These are phyloP conservation scores for Leishmania mexicana DNA, from an alignment of 208 protist species.

Conservation along the genomic window DNA sequence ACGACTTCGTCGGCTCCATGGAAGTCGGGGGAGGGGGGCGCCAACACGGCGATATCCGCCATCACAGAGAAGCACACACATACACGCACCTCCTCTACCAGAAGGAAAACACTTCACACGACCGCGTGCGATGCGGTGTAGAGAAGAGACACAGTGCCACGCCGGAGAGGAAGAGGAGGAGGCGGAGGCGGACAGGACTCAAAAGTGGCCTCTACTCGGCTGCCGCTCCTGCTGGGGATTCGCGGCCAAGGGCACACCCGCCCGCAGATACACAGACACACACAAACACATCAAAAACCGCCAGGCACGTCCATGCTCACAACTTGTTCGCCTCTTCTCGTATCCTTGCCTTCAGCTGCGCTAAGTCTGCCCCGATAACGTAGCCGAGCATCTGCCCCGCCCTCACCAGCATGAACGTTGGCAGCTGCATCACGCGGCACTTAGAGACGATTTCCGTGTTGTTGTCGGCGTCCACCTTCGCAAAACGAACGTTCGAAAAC, in stretches of 20 bases:
- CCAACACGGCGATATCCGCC: too few relatives aligned
- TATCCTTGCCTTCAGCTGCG: constrained; percentile 65
- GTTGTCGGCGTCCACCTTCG: constrained; percentile 79
- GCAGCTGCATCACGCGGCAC: constrained; percentile 76
- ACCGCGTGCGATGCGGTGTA: too few relatives aligned
- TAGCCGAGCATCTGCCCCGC: constrained; percentile 60
- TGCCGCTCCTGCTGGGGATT: neutral
- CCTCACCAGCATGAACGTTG: constrained; percentile 78
- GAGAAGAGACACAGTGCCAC: neutral
- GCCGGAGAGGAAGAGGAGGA: neutral
- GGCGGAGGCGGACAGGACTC: neutral
- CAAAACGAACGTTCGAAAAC: constrained; percentile 71
- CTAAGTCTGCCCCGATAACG: constrained; percentile 81
- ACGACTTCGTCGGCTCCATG: neutral
- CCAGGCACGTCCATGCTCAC: neutral
- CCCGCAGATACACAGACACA: neutral
- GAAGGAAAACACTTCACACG: too few relatives aligned
- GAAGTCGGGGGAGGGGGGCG: neutral
- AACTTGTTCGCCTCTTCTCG: constrained; percentile 37
- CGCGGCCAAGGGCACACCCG: neutral
- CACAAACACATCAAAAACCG: neutral
- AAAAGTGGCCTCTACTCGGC: neutral
- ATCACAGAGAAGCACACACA: neutral
- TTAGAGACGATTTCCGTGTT: constrained; percentile 82
- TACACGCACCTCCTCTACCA: neutral